Evolutionary conservation across 768 basidiomycete genomes (phyloP), one percentile per base, ranked within the genome.

Genomic region (Mycena indigotica): DNA sequence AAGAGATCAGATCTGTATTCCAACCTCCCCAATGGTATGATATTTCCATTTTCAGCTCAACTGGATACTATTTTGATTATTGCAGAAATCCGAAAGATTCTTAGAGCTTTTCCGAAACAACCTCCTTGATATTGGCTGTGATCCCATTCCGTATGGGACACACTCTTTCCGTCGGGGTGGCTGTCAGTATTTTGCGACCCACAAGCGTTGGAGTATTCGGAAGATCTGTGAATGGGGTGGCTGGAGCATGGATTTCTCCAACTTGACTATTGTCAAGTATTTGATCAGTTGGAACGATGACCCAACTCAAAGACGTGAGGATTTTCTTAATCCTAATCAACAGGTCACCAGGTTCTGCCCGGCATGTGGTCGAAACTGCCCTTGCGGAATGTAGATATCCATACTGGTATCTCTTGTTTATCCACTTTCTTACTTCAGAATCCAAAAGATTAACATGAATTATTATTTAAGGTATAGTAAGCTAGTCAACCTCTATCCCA

Each of bases 151-250:
- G 1, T 78, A 77, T 64, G 73, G 77, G 8, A 77, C 74, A 1
- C 76, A 77, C 61, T 74, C 77, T 0, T 77, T 80, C 64, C 68
- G 70, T 5, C 68, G 71, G 21, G 75, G 76, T 8, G 76, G 77
- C 0, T 75, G 74, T 53, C 77, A 80, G 54, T 79, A 72, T 40
- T 65, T 79, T n/a, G 58, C 69, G 4, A 57, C 66, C 5, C 57
- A 66, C 6, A 55, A 65, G 1, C 68, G 72, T 1, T 79, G 77
- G 77, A 61, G 66, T 0, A 57, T 79, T 1, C 57, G 71, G 0
- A 57, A 60, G 3, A 75, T 81, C 21, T 81, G 78, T 53, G 72
- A 75, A n/a, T 80, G 79, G 77, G 79, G 75, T 39, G 80, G 78
- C 3, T 80, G 79, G 78, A 74, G 71, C 50, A 71, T 65, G 3